phyloP scores from a whole-genome alignment of 2,329 filamentous ascomycete genomes.

The Fusarium temperatum region DNA sequence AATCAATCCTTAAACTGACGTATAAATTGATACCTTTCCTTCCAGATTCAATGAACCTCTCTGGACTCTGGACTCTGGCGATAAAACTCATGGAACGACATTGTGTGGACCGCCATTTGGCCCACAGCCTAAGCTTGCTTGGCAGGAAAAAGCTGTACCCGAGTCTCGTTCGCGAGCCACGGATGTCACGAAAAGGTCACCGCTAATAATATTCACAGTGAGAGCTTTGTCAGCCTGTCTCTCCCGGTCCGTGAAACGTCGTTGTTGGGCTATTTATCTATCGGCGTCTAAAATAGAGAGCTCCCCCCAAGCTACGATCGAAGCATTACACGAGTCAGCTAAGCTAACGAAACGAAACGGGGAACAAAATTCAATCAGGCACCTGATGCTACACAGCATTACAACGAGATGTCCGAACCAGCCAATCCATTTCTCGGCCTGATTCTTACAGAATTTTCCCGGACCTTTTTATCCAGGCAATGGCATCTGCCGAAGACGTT shows the following conservation, averaged over 20 bases:
- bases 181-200: constrained; percentile 10
- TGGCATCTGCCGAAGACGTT: not conserved
- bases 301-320: not conserved
- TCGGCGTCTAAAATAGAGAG: not conserved
- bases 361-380: not conserved
- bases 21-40: not conserved
- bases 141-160: constrained; percentile 8
- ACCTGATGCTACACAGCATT: not conserved
- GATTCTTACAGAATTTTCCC: not conserved
- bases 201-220: not conserved
- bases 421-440: not conserved
- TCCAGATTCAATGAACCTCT: not conserved
- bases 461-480: not conserved
- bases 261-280: constrained; percentile 1
- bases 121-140: constrained; percentile 19
- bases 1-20: not conserved
- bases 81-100: constrained; percentile 27
- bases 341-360: not conserved
- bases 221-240: not conserved
- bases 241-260: not conserved
- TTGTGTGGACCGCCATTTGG: constrained; percentile 27
- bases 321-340: not conserved
- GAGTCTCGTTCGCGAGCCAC: constrained; percentile 8
- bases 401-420: not conserved
- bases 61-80: not conserved